phyloP scores from a whole-genome alignment of 2,329 filamentous ascomycete genomes.

The Epichloe aotearoae region DNA sequence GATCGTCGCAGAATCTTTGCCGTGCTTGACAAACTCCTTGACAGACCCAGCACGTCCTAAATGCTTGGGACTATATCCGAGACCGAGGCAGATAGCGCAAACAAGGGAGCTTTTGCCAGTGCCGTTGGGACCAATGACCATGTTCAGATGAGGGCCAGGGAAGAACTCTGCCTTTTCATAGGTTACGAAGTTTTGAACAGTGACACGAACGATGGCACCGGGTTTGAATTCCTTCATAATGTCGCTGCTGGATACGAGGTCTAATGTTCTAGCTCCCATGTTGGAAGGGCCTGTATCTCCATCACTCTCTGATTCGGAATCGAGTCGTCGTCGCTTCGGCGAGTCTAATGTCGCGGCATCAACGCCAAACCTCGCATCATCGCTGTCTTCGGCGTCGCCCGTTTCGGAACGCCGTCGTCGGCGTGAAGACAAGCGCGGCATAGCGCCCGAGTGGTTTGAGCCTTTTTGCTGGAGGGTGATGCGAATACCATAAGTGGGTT shows the following conservation, averaged over 20 bases:
- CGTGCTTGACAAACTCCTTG: conserved; percentile 89
- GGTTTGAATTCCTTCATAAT: conserved; percentile 40
- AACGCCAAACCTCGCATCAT: conserved; percentile 12
- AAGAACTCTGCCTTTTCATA: conserved; percentile 87
- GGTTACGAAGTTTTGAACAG: conserved; percentile 81
- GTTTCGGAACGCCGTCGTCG: conserved; percentile 31
- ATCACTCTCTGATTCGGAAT: conserved; percentile 11
- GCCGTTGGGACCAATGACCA: conserved; percentile 98
- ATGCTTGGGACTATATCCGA: conserved; percentile 72
- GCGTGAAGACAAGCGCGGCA: conserved; percentile 18
- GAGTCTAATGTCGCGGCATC: conserved; percentile 15
- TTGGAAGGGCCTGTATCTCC: conserved; percentile 4
- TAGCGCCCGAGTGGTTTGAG: conserved; percentile 8
- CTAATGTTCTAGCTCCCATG: conserved; percentile 7
- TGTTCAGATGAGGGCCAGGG: conserved; percentile 85
- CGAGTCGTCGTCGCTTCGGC: conserved; percentile 25
- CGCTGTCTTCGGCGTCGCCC: conserved; percentile 26
- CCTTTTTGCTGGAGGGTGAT: neutral
- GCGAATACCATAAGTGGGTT: neutral
- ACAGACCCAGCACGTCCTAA: conserved; percentile 76
- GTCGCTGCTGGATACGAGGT: conserved; percentile 6
- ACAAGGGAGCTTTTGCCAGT: conserved; percentile 96
- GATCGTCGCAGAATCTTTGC: conserved; percentile 60
- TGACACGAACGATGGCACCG: conserved; percentile 80
- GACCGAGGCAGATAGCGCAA: conserved; percentile 85